Percentiles rank a stretch among this genome's conserved stretches.
Conservation (phyloP, 2,329 filamentous ascomycete species). For the Fusarium brachygibbosum region DNA sequence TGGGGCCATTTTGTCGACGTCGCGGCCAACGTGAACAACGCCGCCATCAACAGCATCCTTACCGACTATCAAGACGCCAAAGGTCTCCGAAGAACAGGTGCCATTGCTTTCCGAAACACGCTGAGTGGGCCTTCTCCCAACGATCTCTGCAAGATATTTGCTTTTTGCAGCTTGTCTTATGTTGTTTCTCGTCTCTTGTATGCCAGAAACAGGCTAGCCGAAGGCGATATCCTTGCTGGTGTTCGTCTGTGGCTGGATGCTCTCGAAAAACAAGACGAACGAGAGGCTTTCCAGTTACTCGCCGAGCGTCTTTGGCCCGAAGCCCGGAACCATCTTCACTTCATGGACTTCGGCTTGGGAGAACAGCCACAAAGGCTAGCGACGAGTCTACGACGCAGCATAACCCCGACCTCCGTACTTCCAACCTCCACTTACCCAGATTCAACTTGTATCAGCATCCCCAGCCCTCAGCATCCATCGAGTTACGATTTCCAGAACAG, state of each 20-base stretch:
- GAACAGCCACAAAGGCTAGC: too few relatives aligned
- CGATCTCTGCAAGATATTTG: slow-evolving; percentile 27
- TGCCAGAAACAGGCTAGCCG: background rate
- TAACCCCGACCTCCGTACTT: too few relatives aligned
- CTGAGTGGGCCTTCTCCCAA: slow-evolving; percentile 9
- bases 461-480: too few relatives aligned
- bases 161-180: slow-evolving; percentile 42
- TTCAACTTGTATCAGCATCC: too few relatives aligned
- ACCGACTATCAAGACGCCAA: slow-evolving; percentile 13
- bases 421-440: too few relatives aligned
- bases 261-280: slow-evolving; percentile 14
- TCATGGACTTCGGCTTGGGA: background rate
- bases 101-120: slow-evolving; percentile 37
- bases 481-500: too few relatives aligned
- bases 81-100: slow-evolving; percentile 32
- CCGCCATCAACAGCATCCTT: slow-evolving; percentile 16
- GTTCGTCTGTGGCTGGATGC: slow-evolving; percentile 34
- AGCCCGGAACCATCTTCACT: slow-evolving; percentile 20
- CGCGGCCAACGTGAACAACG: background rate
- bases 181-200: slow-evolving; percentile 29
- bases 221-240: slow-evolving; percentile 25
- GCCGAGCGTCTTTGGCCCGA: slow-evolving; percentile 37
- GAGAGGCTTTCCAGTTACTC: slow-evolving; percentile 18
- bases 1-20: slow-evolving; percentile 21
- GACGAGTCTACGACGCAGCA: too few relatives aligned